Evolutionary conservation across 345 rosid species (phyloP).

Genomic region (Eucalyptus globulus): DNA sequence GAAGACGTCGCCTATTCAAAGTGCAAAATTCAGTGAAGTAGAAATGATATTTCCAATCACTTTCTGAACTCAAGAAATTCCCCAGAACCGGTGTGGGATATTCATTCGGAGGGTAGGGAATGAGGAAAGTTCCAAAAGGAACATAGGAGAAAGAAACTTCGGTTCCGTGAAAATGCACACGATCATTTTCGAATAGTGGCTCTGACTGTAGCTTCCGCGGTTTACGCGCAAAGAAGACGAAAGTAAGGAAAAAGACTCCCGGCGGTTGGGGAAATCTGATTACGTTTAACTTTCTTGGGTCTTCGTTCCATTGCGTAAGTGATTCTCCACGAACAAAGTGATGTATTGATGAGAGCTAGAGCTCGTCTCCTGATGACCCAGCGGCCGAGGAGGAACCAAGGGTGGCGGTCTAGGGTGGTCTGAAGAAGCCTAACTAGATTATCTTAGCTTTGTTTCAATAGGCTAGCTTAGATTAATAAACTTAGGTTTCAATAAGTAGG

Average conservation of each 20-base stretch:
- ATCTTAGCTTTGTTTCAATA: no score
- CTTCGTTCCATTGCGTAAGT: no score
- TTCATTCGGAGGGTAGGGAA: neutral
- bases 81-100: neutral
- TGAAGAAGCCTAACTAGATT: neutral
- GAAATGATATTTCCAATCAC: neutral
- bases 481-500: neutral
- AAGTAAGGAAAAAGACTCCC: neutral
- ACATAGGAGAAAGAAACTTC: neutral
- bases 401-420: neutral
- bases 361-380: neutral
- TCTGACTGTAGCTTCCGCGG: fast-evolving
- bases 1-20: neutral
- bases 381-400: neutral
- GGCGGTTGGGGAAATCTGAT: no score
- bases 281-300: neutral
- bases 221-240: neutral
- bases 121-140: neutral
- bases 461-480: neutral
- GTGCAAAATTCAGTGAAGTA: neutral
- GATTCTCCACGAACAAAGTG: neutral
- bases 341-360: neutral
- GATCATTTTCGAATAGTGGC: neutral
- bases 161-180: neutral
- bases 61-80: neutral